Base-by-base conservation (phyloP, 208 protist species). In the Trypanosoma caninum region DNA sequence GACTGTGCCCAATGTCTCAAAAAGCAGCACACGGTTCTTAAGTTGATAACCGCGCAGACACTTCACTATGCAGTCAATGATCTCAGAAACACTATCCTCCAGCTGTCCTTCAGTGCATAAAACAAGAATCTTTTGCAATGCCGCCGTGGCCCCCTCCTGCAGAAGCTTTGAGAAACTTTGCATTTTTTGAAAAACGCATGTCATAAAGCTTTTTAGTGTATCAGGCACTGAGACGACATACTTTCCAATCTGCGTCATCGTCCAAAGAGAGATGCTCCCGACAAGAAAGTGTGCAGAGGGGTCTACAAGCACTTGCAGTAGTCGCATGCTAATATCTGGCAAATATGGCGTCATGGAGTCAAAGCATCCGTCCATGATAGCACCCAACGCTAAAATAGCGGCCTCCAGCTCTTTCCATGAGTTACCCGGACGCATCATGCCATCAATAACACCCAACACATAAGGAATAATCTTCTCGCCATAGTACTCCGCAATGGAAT, bases 331-430 rank as follows among this genome's bases (percentile, higher is more conserved):
- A 28, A 98, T 85, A 28, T 68, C 65, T 1, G 80, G 75, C 30
- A 97, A 72, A 65, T 91, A 89, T n/a, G 82, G 81, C 8, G 40
- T 53, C 54, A 98, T 74, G 45, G 76, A 73, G 47, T 87, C 79
- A 65, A 86, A 82, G 68, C 92, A 97, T 54, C 95, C 95, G 35
- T 96, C 90, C 47, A 83, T 78, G 55, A 97, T 89, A 9, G 95
- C 92, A 27, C 95, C 95, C 28, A 97, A 65, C 0, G 96, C 90
- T 16, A 98, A 78, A 31, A 98, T 91, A 3, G 80, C 92, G 6
- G 87, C 82, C 77, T 98, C 96, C 50, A 85, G 63, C 33, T 90
- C 69, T 44, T 78, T 60, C 93, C 95, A 98, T 13, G 74, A 31
- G 31, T 74, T 53, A 10, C 40, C 44, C 0, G 74, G 64, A 33